Evolutionary conservation across 441 rosid genomes (phyloP).

Genomic region (Bocquillonia castaneifolia): DNA sequence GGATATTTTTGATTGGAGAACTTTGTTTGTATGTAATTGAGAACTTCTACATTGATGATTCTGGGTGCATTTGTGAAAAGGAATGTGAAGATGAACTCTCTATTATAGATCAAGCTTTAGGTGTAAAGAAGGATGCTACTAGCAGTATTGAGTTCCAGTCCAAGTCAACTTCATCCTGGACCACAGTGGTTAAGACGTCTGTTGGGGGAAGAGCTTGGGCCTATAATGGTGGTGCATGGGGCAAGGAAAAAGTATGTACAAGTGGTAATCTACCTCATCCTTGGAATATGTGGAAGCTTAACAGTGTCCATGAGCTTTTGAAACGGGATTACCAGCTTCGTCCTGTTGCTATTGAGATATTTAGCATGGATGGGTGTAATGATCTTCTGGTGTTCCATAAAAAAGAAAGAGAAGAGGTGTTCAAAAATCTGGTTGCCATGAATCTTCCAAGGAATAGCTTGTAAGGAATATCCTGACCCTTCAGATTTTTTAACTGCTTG

Average conservation of each 20-base stretch:
- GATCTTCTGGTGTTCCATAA: slow-evolving; percentile 99
- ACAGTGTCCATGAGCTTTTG: slow-evolving; percentile 92
- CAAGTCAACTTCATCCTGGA: slow-evolving; percentile 81
- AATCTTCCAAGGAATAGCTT: slow-evolving; percentile 98
- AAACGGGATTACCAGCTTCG: slow-evolving; percentile 99
- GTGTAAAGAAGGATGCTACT: slow-evolving; percentile 85
- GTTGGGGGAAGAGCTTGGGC: slow-evolving; percentile 99
- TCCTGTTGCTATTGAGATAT: slow-evolving; percentile 98
- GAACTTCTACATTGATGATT: slow-evolving; percentile 82
- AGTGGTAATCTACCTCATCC: slow-evolving; percentile 90
- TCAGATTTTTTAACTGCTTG: slow-evolving; percentile 9
- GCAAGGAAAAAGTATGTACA: slow-evolving; percentile 83
- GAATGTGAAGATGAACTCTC: slow-evolving; percentile 98
- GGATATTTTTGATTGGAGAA: slow-evolving; percentile 96
- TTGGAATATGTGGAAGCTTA: slow-evolving; percentile 99
- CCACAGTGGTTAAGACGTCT: slow-evolving; percentile 52
- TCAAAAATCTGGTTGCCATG: slow-evolving; percentile 93
- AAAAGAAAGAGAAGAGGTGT: slow-evolving; percentile 99
- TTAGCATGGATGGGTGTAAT: slow-evolving; percentile 99
- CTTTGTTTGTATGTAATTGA: slow-evolving; percentile 88
- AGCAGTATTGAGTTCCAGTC: slow-evolving; percentile 82
- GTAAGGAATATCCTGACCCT: slow-evolving; percentile 40
- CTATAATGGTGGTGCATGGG: slow-evolving; percentile 99
- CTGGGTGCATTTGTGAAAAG: slow-evolving; percentile 95
- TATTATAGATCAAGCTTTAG: slow-evolving; percentile 99